These are phyloP conservation scores for Xylariaceae sp. DNA, from an alignment of 2,329 filamentous ascomycete species.

Conservation along the genomic window DNA sequence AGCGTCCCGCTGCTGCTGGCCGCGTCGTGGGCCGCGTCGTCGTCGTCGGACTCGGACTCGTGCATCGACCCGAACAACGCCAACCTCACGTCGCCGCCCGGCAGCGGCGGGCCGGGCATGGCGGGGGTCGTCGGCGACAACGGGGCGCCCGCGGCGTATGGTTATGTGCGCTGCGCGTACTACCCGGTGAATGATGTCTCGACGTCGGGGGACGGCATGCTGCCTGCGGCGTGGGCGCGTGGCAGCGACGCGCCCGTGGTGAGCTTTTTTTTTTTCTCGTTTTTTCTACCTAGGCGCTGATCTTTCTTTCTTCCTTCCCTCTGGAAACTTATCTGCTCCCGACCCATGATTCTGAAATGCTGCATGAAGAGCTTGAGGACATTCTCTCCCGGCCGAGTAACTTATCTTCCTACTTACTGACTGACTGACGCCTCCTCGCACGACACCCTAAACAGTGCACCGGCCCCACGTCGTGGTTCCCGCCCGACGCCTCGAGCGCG, in stretches of 20 bases:
- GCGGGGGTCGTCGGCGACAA: too few relatives aligned
- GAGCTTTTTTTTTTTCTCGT: too few relatives aligned
- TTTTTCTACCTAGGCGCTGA: too few relatives aligned
- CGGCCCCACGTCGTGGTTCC: conserved; percentile 4
- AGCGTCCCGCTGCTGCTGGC: conserved; percentile 12
- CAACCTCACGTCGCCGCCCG: conserved; percentile 10
- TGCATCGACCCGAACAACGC: conserved; percentile 9
- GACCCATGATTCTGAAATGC: too few relatives aligned
- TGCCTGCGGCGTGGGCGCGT: conserved; percentile 9
- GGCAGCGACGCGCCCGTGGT: too few relatives aligned
- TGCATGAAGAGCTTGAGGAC: too few relatives aligned
- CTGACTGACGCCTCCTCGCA: conserved; percentile 9
- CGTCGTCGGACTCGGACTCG: too few relatives aligned
- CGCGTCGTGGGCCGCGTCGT: conserved; percentile 9
- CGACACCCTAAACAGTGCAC: not conserved
- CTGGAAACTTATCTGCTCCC: too few relatives aligned
- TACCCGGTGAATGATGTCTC: conserved; percentile 12
- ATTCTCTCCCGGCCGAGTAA: too few relatives aligned
- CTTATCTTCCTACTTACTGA: too few relatives aligned
- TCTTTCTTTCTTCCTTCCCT: too few relatives aligned
- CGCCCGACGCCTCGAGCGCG: conserved; percentile 7
- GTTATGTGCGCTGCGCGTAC: conserved; percentile 8
- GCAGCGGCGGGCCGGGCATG: too few relatives aligned
- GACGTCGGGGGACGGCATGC: conserved; percentile 9
- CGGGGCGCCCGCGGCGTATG: conserved; percentile 8